phyloP scores from a whole-genome alignment of 352 stramenopile species.

The Thalassiosira livingstoniorum region DNA sequence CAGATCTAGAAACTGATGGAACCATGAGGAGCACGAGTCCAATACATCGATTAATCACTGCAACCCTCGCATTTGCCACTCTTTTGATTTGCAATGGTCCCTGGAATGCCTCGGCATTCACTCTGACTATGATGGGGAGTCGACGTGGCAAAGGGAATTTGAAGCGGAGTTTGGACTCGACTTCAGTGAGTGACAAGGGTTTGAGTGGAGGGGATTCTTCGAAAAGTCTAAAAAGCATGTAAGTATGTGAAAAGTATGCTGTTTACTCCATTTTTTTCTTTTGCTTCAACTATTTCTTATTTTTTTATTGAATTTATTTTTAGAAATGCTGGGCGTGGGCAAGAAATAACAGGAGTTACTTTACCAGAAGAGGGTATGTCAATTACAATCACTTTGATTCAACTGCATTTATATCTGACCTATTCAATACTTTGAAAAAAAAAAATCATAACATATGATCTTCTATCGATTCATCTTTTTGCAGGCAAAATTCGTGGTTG shows the following conservation, averaged over 20 bases:
- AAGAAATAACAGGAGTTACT: slow-evolving; percentile 84
- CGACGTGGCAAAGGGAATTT: slow-evolving; percentile 65
- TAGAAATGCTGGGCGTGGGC: slow-evolving; percentile 69
- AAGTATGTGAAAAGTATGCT: not conserved
- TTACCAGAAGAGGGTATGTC: slow-evolving; percentile 64
- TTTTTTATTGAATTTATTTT: not conserved
- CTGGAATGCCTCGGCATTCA: slow-evolving; percentile 20
- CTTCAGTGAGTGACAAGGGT: slow-evolving; percentile 14
- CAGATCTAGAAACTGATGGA: too few relatives aligned
- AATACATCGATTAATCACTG: not conserved
- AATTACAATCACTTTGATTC: not conserved
- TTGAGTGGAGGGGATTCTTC: not conserved
- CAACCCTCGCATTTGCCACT: not conserved
- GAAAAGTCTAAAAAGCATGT: slow-evolving; percentile 3
- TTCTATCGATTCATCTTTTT: not conserved
- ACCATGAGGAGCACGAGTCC: not conserved
- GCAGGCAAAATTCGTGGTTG: slow-evolving; percentile 71
- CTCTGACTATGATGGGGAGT: slow-evolving; percentile 56
- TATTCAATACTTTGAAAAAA: not conserved
- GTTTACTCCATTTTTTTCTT: not conserved
- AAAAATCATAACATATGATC: slow-evolving; percentile 6
- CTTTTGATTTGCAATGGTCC: not conserved
- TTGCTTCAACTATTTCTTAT: not conserved
- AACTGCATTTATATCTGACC: not conserved
- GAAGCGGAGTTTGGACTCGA: slow-evolving; percentile 52